A percentile compares a stretch with the other conserved stretches of the same genome.
These are phyloP conservation scores for Daedaleopsis sinensis DNA, from an alignment of 768 basidiomycete genomes.

Conservation along the genomic window DNA sequence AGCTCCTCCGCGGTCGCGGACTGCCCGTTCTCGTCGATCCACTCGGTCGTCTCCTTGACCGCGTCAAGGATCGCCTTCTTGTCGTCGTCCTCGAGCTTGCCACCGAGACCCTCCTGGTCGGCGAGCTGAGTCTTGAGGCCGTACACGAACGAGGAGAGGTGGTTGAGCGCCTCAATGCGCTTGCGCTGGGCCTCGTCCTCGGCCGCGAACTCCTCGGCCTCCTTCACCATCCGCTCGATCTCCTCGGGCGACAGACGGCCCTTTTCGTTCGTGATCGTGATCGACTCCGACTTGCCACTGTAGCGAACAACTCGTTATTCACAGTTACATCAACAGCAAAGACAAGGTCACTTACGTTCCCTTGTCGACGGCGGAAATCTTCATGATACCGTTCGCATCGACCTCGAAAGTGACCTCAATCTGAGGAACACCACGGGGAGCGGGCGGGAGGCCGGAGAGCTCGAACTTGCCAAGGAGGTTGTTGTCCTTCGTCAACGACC, in stretches of 20 bases:
- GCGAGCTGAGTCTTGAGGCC: slow-evolving; percentile 86
- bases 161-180: slow-evolving; percentile 84
- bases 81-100: slow-evolving; percentile 81
- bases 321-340: background rate
- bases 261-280: slow-evolving; percentile 96
- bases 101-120: slow-evolving; percentile 90
- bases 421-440: slow-evolving; percentile 95
- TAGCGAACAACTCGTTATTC: slow-evolving; percentile 41
- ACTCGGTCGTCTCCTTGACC: slow-evolving; percentile 89
- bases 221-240: slow-evolving; percentile 94
- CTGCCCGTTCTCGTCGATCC: slow-evolving; percentile 86
- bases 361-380: slow-evolving; percentile 91
- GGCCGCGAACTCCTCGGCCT: slow-evolving; percentile 87
- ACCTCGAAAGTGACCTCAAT: slow-evolving; percentile 91
- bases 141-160: slow-evolving; percentile 81
- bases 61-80: slow-evolving; percentile 81
- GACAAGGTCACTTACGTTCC: slow-evolving; percentile 61
- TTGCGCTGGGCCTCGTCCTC: slow-evolving; percentile 81
- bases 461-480: slow-evolving; percentile 98
- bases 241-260: slow-evolving; percentile 69
- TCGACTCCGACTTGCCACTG: slow-evolving; percentile 83
- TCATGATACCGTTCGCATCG: slow-evolving; percentile 71
- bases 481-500: slow-evolving; percentile 97
- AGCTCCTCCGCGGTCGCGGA: slow-evolving; percentile 83
- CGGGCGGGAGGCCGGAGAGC: slow-evolving; percentile 88